These are phyloP conservation scores for Mortierella antarctica DNA, from an alignment of 192 early-diverging fungal genomes.

Conservation along the genomic window DNA sequence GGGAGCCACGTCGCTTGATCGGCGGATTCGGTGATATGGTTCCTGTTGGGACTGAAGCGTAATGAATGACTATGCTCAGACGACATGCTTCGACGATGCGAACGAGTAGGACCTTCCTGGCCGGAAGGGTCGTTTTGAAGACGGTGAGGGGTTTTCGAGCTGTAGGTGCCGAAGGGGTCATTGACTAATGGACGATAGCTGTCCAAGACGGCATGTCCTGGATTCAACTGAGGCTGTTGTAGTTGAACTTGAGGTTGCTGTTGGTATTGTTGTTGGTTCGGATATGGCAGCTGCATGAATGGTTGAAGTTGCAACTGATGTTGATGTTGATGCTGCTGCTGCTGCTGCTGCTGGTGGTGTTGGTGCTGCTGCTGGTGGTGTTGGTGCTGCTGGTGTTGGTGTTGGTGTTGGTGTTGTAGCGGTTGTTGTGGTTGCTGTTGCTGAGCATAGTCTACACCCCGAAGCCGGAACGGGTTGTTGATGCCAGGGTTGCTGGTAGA, in stretches of 20 bases:
- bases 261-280: conserved; percentile 10
- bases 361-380: conserved; percentile 21
- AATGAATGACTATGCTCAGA: conserved; percentile 29
- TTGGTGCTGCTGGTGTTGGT: conserved; percentile 27
- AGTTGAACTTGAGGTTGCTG: conserved; percentile 14
- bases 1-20: conserved; percentile 32
- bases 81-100: conserved; percentile 31
- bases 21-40: conserved; percentile 8
- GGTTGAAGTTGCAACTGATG: not conserved
- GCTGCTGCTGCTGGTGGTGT: conserved; percentile 10
- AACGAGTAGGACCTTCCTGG: conserved; percentile 40
- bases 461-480: not conserved
- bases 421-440: conserved; percentile 22
- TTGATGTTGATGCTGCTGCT: not conserved
- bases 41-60: conserved; percentile 47
- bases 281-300: not conserved
- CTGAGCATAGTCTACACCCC: conserved; percentile 7
- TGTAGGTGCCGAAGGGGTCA: conserved; percentile 15
- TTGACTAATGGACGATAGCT: conserved; percentile 16
- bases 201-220: not conserved
- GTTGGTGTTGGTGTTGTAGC: conserved; percentile 5
- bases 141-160: not conserved
- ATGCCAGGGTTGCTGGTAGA: conserved; percentile 7
- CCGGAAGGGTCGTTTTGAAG: conserved; percentile 1
- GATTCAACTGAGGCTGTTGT: conserved; percentile 3